These are phyloP conservation scores for Calonectria honghensis DNA, from an alignment of 2,329 filamentous ascomycete species.

Conservation along the genomic window DNA sequence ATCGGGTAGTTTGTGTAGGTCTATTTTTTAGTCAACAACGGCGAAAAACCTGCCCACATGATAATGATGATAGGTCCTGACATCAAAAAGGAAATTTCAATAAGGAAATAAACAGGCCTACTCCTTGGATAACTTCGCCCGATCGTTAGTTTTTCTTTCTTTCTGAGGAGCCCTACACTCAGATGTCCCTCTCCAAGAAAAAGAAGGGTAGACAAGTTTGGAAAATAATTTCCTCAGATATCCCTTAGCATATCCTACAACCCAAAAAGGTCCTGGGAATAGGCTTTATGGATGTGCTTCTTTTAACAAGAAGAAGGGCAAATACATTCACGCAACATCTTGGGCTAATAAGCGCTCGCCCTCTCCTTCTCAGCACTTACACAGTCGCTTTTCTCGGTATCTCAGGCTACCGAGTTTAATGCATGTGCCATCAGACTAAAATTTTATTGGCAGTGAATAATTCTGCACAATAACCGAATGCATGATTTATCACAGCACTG, in stretches of 20 bases:
- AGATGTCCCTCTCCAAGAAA: not conserved
- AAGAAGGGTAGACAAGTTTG: too few relatives aligned
- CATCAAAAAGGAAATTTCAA: not conserved
- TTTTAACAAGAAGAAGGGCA: not conserved
- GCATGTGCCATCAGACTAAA: not conserved
- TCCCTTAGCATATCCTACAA: not conserved
- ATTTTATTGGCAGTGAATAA: not conserved
- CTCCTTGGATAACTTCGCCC: not conserved
- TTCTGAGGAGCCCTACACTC: not conserved
- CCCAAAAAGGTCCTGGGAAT: not conserved
- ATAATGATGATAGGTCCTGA: not conserved
- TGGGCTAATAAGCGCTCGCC: not conserved
- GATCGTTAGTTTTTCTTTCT: not conserved
- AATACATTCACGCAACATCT: not conserved
- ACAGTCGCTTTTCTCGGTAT: not conserved
- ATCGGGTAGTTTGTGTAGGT: not conserved
- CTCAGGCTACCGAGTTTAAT: not conserved
- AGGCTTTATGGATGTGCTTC: not conserved
- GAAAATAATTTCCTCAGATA: not conserved
- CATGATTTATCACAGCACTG: not conserved
- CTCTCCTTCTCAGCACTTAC: not conserved
- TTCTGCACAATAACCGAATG: not conserved
- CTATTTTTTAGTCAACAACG: not conserved
- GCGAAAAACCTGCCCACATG: not conserved
- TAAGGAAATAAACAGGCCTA: not conserved